A percentile compares a stretch with the other conserved stretches of the same genome.
Evolutionary conservation across 2,329 filamentous ascomycete genomes (phyloP).

Genomic region (Daldinia sp.): DNA sequence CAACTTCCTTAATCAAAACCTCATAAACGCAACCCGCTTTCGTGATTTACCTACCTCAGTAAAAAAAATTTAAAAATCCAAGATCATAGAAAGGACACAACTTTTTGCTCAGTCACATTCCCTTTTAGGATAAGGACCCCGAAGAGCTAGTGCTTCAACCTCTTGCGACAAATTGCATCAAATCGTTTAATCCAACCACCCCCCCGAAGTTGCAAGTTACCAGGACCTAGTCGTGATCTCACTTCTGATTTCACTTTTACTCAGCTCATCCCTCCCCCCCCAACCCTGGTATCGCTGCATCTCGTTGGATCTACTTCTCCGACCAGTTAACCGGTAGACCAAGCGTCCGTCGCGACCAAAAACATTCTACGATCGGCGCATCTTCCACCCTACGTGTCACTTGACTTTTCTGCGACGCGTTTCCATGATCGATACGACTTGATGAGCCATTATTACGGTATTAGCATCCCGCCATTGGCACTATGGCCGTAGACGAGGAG

Average conservation of each 20-base stretch:
- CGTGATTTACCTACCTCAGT: constrained; percentile 11
- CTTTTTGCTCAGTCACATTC: background rate
- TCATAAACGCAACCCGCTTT: constrained; percentile 3
- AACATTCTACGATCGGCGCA: constrained; percentile 21
- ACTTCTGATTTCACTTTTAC: constrained; percentile 6
- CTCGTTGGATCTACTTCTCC: constrained; percentile 1
- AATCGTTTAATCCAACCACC: background rate
- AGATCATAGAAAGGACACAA: too few species aligned
- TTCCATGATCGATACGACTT: constrained; percentile 43
- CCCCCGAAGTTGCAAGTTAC: too few species aligned
- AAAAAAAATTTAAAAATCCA: too few species aligned
- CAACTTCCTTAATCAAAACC: constrained; percentile 1
- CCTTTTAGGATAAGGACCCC: background rate
- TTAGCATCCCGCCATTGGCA: constrained; percentile 44
- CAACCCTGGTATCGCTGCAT: constrained; percentile 1
- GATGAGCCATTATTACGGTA: constrained; percentile 38
- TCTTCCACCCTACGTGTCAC: constrained; percentile 20
- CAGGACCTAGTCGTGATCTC: background rate
- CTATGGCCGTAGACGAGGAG: constrained; percentile 65
- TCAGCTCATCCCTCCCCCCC: constrained; percentile 2
- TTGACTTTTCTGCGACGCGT: constrained; percentile 27
- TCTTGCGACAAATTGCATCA: background rate
- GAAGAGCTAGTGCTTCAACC: background rate
- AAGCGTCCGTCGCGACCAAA: background rate
- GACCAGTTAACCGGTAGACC: background rate